These are phyloP conservation scores for Scytalidium sp. DNA, from an alignment of 2,329 filamentous ascomycete species.

Conservation along the genomic window DNA sequence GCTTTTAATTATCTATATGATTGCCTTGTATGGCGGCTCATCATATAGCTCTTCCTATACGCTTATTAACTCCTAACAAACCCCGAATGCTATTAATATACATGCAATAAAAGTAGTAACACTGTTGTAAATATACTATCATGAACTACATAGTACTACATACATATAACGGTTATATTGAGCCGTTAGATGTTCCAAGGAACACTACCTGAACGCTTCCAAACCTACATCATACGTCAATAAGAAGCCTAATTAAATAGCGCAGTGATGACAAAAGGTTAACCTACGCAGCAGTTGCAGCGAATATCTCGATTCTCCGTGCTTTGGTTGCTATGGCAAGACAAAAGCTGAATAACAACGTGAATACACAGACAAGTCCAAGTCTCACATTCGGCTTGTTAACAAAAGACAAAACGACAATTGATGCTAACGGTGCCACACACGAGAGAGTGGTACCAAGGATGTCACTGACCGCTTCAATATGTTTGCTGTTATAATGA, in stretches of 20 bases:
- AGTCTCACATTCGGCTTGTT: slow-evolving; percentile 11
- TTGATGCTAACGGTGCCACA: slow-evolving; percentile 14
- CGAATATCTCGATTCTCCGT: slow-evolving; percentile 24
- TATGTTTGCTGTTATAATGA: neutral
- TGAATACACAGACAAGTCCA: slow-evolving; percentile 23
- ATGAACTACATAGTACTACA: too few relatives aligned
- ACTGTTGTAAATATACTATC: too few relatives aligned
- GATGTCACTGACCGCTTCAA: slow-evolving; percentile 1
- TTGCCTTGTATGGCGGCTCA: too few relatives aligned
- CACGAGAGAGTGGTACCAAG: slow-evolving; percentile 14
- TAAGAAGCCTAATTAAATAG: neutral
- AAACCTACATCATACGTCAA: slow-evolving; percentile 2
- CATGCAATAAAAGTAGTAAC: too few relatives aligned
- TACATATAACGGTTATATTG: too few relatives aligned
- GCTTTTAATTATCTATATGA: too few relatives aligned
- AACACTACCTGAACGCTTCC: slow-evolving; percentile 10
- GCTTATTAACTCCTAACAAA: too few relatives aligned
- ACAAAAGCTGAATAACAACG: slow-evolving; percentile 21
- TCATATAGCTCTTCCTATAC: too few relatives aligned
- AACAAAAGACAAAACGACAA: slow-evolving; percentile 16
- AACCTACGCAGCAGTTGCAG: slow-evolving; percentile 26
- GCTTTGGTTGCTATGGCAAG: slow-evolving; percentile 22
- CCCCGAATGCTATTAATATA: too few relatives aligned
- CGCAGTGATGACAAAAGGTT: too few relatives aligned
- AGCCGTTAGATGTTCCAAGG: too few relatives aligned